phyloP scores from a whole-genome alignment of 352 stramenopile genomes.

The Blastocystis sp. region DNA sequence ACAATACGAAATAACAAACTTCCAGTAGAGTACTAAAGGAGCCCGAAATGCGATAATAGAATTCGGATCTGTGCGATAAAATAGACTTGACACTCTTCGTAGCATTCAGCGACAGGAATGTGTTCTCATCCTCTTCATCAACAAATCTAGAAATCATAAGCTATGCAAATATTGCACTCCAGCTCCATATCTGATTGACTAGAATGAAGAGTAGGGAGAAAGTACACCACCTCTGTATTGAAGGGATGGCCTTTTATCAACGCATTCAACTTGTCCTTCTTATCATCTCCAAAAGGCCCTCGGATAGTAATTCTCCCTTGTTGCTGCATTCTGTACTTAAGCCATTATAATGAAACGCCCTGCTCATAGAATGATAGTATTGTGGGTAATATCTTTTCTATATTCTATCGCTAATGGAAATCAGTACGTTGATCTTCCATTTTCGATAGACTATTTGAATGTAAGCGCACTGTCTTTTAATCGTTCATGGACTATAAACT shows the following conservation, averaged over 20 bases:
- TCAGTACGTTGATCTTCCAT: not conserved
- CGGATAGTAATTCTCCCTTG: not conserved
- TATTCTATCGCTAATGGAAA: not conserved
- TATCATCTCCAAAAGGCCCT: not conserved
- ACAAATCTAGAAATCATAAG: constrained; percentile 9
- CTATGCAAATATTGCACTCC: not conserved
- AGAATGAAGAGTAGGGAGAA: not conserved
- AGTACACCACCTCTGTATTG: not conserved
- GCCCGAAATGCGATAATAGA: not conserved
- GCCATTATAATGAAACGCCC: not conserved
- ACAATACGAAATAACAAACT: not conserved
- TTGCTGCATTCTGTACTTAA: not conserved
- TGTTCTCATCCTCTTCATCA: not conserved
- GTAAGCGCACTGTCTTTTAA: not conserved
- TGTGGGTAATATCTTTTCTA: not conserved
- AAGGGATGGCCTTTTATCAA: constrained; percentile 17
- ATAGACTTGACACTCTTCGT: not conserved
- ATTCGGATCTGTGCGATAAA: not conserved
- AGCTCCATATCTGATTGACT: not conserved
- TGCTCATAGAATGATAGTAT: not conserved
- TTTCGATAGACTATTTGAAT: constrained; percentile 14
- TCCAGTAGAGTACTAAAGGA: not conserved
- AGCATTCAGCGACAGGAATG: constrained; percentile 30
- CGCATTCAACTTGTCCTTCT: not conserved
- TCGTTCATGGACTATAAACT: not conserved